Conservation (phyloP, 768 basidiomycete genomes). For the Tricholoma flavovirens region DNA sequence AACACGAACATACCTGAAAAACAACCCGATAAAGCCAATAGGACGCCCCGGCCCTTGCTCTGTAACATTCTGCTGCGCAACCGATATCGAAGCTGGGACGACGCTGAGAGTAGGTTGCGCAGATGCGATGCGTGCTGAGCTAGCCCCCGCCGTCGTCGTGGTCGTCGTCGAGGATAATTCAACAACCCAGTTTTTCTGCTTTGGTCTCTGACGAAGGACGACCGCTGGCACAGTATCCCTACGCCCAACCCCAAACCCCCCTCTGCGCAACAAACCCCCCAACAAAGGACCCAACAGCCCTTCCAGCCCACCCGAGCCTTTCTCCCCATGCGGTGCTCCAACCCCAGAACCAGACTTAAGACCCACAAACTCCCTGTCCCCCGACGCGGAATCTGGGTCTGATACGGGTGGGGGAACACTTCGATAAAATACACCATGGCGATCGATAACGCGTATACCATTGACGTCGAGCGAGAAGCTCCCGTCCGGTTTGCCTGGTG, state of each 20-base stretch:
- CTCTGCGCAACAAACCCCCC: not conserved
- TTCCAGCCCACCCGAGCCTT: too few species aligned
- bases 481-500: slow-evolving; percentile 67
- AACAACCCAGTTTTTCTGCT: slow-evolving; percentile 9
- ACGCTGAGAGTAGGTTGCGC: not conserved
- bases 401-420: slow-evolving; percentile 21
- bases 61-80: not conserved
- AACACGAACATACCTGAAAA: slow-evolving; percentile 77
- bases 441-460: slow-evolving; percentile 45
- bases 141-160: not conserved
- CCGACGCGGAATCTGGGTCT: not conserved
- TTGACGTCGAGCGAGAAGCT: slow-evolving; percentile 60
- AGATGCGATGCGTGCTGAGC: not conserved
- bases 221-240: not conserved
- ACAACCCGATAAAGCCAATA: slow-evolving; percentile 49
- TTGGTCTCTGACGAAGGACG: not conserved
- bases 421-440: slow-evolving; percentile 60
- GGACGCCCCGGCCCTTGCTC: slow-evolving; percentile 11
- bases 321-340: not conserved
- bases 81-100: not conserved
- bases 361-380: not conserved
- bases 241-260: not conserved
- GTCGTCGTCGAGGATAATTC: not conserved
- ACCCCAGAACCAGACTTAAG: not conserved
- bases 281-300: not conserved